Evolutionary conservation across 2,329 filamentous ascomycete genomes (phyloP).

Genomic region (Claviceps spartinae): DNA sequence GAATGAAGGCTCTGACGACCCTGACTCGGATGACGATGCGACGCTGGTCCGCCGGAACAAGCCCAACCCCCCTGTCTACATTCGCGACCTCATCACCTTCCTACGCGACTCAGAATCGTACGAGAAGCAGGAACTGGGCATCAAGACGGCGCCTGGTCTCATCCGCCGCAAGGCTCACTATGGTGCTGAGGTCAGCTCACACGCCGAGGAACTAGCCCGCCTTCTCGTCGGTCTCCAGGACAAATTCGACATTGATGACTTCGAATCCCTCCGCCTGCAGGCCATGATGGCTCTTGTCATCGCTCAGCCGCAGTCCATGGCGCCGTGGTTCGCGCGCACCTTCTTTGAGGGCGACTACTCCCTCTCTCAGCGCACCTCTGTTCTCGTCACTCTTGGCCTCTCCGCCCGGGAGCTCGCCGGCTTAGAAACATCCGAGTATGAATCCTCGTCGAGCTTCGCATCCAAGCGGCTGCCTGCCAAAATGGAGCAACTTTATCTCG

Average conservation of each 20-base stretch:
- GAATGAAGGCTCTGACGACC: slow-evolving; percentile 72
- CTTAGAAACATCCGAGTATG: slow-evolving; percentile 44
- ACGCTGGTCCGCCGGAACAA: slow-evolving; percentile 77
- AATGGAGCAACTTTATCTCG: slow-evolving; percentile 57
- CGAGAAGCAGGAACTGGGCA: slow-evolving; percentile 68
- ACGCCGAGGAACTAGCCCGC: slow-evolving; percentile 67
- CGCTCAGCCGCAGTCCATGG: slow-evolving; percentile 63
- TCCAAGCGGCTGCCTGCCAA: slow-evolving; percentile 65
- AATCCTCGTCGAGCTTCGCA: slow-evolving; percentile 48
- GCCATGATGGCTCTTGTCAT: slow-evolving; percentile 71
- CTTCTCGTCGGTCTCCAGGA: slow-evolving; percentile 71
- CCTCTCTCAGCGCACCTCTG: slow-evolving; percentile 64
- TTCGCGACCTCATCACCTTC: slow-evolving; percentile 68
- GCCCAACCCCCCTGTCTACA: slow-evolving; percentile 73
- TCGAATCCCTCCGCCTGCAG: slow-evolving; percentile 62
- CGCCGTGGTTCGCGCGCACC: slow-evolving; percentile 67
- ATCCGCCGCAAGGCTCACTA: slow-evolving; percentile 83
- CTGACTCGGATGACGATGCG: slow-evolving; percentile 88
- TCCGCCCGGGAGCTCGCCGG: slow-evolving; percentile 76
- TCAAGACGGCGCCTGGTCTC: slow-evolving; percentile 62
- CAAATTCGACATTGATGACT: slow-evolving; percentile 67
- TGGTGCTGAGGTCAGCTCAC: slow-evolving; percentile 75
- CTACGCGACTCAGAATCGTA: slow-evolving; percentile 72
- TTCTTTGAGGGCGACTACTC: slow-evolving; percentile 93
- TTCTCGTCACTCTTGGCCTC: slow-evolving; percentile 72